Base-by-base conservation (phyloP, 176 grass and related monocot genomes). In the Pontederia crassipes region DNA sequence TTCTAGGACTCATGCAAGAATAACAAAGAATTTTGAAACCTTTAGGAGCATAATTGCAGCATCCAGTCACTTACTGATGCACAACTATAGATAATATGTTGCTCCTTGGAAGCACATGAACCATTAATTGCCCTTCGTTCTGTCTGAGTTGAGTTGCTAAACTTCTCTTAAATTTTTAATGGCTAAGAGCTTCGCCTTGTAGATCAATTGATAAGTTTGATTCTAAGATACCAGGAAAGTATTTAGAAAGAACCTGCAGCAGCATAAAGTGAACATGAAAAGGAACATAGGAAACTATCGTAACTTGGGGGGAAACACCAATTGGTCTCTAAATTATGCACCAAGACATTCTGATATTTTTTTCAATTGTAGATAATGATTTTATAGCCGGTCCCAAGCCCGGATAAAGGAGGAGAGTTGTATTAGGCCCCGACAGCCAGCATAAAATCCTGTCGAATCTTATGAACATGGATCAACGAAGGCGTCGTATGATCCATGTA, bases 191-290 rank as follows among this genome's bases (percentile, higher is more conserved):
- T 88, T 92, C 92, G 72, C 88, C 93, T 80, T 92, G 82, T 54
- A 84, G 83, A 67, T 79, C 93, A 69, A 98, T 92, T 59, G 93
- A 98, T 72, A 79, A 87, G 52, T 74, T 92, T 67, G 70, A 83
- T 72, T 51, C 82, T 74, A 74, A 71, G 59, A 86, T 53, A 56
- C 83, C 72, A 20, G 88, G 84, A 68, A 86, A 89, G 80, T 75
- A 73, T 70, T 79, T 98, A 49, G 12, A 50, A 5, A 50, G 46
- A 5, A 49, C 10, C 46, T 14, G 24, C 17, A 65, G 26, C 27
- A 12, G 49, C 26, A 17, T 27, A 40, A 28, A 4, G 49, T 15
- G 27, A 48, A 15, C n/a, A 65, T 26, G 49, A 28, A 13, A 59
- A 12, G 2, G 20, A 5, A 46, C 8, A 4, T 9, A 45, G 11